Base-by-base conservation (phyloP, 1,284 basidiomycete genomes). In the Apiotrichum gracile region DNA sequence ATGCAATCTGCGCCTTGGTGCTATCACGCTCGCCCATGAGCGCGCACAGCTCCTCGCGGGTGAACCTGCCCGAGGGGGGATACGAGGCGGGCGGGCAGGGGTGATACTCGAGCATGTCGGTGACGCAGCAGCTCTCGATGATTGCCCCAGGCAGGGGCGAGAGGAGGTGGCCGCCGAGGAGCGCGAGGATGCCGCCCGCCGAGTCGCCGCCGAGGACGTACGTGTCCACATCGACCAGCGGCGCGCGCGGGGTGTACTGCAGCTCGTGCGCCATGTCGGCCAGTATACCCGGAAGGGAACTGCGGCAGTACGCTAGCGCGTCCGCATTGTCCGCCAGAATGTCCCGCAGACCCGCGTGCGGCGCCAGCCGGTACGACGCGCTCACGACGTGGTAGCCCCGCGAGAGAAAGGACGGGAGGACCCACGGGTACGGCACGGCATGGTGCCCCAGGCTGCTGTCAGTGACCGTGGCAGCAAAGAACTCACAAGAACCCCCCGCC, bases 161-260 rank as follows among this genome's bases (percentile, higher is more conserved):
- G 16, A 51, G 22, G 26, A 39, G 9, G 26, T 44, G 41, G 2
- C 41, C 41, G 25, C 34, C 27, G 3, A 51, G 42, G 3, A 51
- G 42, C 6, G 53, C 35, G 2, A 66, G 46, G 8, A 54, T 53
- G 2, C 64, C 67, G n/a, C 67, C 67, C 1, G 67, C 66, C 1
- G 54, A 58, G 48, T 69, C 67, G 1, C 67, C 67, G 4, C 48
- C 66, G 4, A 63, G 56, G 17, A 61, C 51, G 44, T 60, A 65
- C n/a, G 43, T 19, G 19, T 62, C 49, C 8, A 67, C 26, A 39
- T 61, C 59, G 24, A 65, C 51, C 0, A 22, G 17, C 4, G 39
- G 26, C 25, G 16, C 17, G 5, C 21, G 5, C 21, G 16, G 1
- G 14, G 26, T 5, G 25, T 27, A 37, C 25, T 34, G 2, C 14